Base-by-base conservation (phyloP, 129 eudicot genomes). In the Lactuca saligna region DNA sequence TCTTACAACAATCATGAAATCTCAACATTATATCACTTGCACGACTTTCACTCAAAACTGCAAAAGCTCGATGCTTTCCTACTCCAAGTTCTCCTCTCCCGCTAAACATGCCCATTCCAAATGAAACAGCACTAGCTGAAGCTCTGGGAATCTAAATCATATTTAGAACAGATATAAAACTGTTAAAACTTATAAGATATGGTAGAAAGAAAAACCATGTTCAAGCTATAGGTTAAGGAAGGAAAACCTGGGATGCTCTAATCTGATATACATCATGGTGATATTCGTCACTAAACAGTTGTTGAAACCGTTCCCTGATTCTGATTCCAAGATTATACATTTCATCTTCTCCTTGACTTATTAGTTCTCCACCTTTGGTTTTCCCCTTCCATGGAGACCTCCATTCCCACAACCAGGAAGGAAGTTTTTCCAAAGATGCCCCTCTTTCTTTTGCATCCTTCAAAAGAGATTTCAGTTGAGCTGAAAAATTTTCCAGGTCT, bases 81-180 rank as follows among this genome's bases (percentile, higher is more conserved):
- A 69, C 78, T 75, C 99, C 99, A 66, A 93, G 92, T 68, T 72
- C 73, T 83, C 97, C 99, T 77, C 66, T 86, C 56, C 84, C 93
- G 78, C 87, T 87, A 63, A 93, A 93, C 75, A 93, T 82, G 7
- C 99, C 99, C 95, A 93, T 85, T 49, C 97, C 97, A 87, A 93
- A 93, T 78, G 97, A 95, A 58, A 93, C 97, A 44, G 99, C 99
- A 83, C 99, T 93, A n/a, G 97, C 99, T 37, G 99, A 89, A 6
- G 97, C 97, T 65, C 99, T 88, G 20, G 96, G 87, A 69, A 93
- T 76, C 99, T 93, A 76, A 49, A 34, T 16, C 69, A 66, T 12
- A 2, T 57, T 61, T 12, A 56, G 7, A 57, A 16, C 0, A 25
- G 0, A 38, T 4, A 42, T 2, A 6, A 14, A 54, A 8, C 14